These are phyloP conservation scores for Naematelia aurantialba DNA, from an alignment of 768 basidiomycete genomes.

Conservation along the genomic window DNA sequence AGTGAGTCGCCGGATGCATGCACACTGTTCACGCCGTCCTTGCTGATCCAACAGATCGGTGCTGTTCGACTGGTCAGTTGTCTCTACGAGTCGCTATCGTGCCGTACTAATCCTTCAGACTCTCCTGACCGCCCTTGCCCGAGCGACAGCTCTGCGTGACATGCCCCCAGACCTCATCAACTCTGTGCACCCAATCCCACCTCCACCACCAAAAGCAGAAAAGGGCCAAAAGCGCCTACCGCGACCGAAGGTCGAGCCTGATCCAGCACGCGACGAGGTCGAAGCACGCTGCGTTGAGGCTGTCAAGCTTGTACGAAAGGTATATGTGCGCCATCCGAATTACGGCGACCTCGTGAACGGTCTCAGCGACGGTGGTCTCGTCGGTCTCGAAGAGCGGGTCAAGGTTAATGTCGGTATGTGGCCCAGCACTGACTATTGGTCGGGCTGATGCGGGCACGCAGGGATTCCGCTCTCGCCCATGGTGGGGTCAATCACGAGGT, in stretches of 20 bases:
- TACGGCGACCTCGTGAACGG: conserved; percentile 58
- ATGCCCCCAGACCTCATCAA: conserved; percentile 29
- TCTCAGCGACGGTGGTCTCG: conserved; percentile 59
- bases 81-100: background rate
- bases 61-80: conserved; percentile 64
- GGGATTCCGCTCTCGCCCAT: conserved; percentile 82
- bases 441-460: conserved; percentile 33
- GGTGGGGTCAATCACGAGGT: conserved; percentile 79
- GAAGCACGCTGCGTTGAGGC: conserved; percentile 57
- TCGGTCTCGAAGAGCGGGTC: conserved; percentile 60
- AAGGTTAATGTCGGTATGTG: conserved; percentile 66
- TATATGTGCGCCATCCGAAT: conserved; percentile 56
- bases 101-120: conserved; percentile 50
- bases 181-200: conserved; percentile 35
- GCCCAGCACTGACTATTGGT: background rate
- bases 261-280: conserved; percentile 44
- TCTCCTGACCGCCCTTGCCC: conserved; percentile 71
- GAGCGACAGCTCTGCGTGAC: conserved; percentile 63
- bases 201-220: conserved; percentile 36
- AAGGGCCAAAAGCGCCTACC: conserved; percentile 48
- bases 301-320: conserved; percentile 64
- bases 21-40: background rate
- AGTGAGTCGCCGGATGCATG: conserved; percentile 22
- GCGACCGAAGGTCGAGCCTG: conserved; percentile 43
- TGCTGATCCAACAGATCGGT: conserved; percentile 61